Percentiles rank a stretch among this genome's conserved stretches.
Conservation (phyloP, 2,329 filamentous ascomycete species). For the Fusarium armeniacum region DNA sequence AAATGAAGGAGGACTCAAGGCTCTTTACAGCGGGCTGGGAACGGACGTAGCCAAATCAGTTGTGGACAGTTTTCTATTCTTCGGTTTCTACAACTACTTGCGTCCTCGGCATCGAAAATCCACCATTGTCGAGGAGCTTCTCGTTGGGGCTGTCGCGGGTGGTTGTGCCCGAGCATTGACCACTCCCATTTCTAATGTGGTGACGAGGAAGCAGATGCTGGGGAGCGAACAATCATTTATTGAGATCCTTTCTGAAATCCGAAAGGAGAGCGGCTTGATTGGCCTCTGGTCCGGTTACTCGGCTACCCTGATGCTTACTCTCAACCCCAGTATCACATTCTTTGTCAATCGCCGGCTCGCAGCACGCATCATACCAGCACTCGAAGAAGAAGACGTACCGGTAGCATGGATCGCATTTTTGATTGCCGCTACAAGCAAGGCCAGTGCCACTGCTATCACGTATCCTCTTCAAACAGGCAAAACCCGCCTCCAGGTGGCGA, state of each 20-base stretch:
- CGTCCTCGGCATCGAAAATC: conserved; percentile 61
- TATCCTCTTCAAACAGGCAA: conserved; percentile 93
- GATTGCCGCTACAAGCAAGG: conserved; percentile 82
- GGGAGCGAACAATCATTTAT: conserved; percentile 58
- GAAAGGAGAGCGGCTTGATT: conserved; percentile 75
- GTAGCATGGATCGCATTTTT: conserved; percentile 60
- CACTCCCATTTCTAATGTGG: conserved; percentile 84
- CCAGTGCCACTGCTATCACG: conserved; percentile 79
- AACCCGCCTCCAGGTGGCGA: conserved; percentile 77
- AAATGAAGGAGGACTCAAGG: conserved; percentile 76
- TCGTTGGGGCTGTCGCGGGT: conserved; percentile 79
- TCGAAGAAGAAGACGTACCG: conserved; percentile 59
- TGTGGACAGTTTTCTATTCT: conserved; percentile 87
- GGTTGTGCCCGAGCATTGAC: conserved; percentile 82
- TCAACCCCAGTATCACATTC: conserved; percentile 90
- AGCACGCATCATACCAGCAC: conserved; percentile 66
- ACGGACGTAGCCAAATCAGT: conserved; percentile 76
- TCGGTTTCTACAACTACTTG: conserved; percentile 79
- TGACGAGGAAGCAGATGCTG: conserved; percentile 84
- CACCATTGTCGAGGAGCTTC: conserved; percentile 78
- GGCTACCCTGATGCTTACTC: conserved; percentile 81
- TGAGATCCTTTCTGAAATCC: conserved; percentile 75
- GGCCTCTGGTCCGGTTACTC: conserved; percentile 93
- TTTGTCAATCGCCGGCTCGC: conserved; percentile 82
- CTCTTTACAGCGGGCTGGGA: conserved; percentile 77